Percentiles rank a stretch among this genome's conserved stretches.
Evolutionary conservation across 2,329 filamentous ascomycete genomes (phyloP).

Genomic region (Colletotrichum gloeosporioides): DNA sequence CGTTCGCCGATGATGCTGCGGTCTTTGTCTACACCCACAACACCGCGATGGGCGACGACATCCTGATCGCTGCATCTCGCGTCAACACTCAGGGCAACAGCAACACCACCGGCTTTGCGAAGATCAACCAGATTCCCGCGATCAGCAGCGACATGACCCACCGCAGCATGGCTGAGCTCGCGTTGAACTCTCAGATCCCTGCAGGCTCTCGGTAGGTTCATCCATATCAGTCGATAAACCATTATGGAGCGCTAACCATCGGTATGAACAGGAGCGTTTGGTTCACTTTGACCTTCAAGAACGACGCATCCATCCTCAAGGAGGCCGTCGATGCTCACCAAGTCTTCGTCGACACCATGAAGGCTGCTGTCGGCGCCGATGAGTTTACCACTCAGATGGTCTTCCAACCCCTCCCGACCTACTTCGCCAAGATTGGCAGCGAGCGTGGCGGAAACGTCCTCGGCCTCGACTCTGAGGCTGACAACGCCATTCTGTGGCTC

Average conservation of each 20-base stretch:
- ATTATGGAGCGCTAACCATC: background rate
- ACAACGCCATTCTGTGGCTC: background rate
- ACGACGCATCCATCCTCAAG: constrained; percentile 25
- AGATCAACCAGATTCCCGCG: background rate
- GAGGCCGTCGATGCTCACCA: constrained; percentile 31
- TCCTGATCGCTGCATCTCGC: constrained; percentile 22
- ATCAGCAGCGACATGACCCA: background rate
- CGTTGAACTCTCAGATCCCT: background rate
- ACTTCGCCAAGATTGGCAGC: constrained; percentile 32
- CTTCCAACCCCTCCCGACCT: constrained; percentile 43
- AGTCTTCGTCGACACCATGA: constrained; percentile 20
- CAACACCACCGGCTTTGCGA: background rate
- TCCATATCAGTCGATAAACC: background rate
- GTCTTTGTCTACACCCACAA: constrained; percentile 30
- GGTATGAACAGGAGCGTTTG: constrained; percentile 30
- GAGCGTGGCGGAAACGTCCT: constrained; percentile 45
- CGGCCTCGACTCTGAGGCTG: constrained; percentile 31
- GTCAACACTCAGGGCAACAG: constrained; percentile 21
- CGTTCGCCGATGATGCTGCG: constrained; percentile 27
- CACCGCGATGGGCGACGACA: constrained; percentile 3
- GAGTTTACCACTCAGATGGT: constrained; percentile 28
- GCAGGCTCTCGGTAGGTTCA: background rate
- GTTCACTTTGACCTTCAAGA: constrained; percentile 19
- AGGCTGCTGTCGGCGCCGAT: constrained; percentile 5
- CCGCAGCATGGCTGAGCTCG: background rate